A percentile compares a stretch with the other conserved stretches of the same genome.
phyloP scores from a whole-genome alignment of 2,329 filamentous ascomycete species.

The Colletotrichum graminicola region DNA sequence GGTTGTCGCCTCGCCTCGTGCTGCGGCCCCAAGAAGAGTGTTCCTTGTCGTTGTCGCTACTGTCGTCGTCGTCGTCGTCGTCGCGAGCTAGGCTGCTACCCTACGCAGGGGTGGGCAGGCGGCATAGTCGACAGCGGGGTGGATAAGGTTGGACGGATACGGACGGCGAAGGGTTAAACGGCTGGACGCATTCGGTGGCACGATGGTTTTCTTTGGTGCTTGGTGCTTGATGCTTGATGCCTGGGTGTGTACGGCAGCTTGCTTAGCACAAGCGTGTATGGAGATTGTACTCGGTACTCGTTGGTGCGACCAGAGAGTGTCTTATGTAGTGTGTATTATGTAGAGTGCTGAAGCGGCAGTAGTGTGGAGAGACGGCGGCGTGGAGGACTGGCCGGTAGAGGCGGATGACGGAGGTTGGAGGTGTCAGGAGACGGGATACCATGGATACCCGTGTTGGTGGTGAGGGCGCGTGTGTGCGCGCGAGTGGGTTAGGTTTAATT shows the following conservation, averaged over 20 bases:
- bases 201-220: slow-evolving; percentile 17
- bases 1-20: slow-evolving; percentile 2
- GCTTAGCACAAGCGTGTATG: neutral
- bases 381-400: slow-evolving; percentile 4
- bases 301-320: neutral
- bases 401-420: slow-evolving; percentile 23
- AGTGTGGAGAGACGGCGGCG: slow-evolving; percentile 14
- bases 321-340: neutral
- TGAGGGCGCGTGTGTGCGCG: neutral
- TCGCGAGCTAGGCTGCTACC: slow-evolving; percentile 13
- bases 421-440: slow-evolving; percentile 22
- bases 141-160: slow-evolving; percentile 32
- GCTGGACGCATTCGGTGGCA: slow-evolving; percentile 36
- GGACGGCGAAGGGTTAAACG: slow-evolving; percentile 28
- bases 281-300: too few relatives aligned
- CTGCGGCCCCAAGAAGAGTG: neutral
- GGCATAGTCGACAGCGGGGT: neutral
- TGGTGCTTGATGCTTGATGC: slow-evolving; percentile 14
- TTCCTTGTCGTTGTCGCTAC: slow-evolving; percentile 12
- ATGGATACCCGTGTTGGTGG: slow-evolving; percentile 34
- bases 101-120: slow-evolving; percentile 29
- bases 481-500: slow-evolving; percentile 1
- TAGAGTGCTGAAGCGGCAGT: neutral
- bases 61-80: slow-evolving; percentile 10
- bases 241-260: slow-evolving; percentile 4